Percentiles rank a stretch among this genome's conserved stretches.
Conservation (phyloP, 176 grass and related monocot species). For the Avena sativa region DNA sequence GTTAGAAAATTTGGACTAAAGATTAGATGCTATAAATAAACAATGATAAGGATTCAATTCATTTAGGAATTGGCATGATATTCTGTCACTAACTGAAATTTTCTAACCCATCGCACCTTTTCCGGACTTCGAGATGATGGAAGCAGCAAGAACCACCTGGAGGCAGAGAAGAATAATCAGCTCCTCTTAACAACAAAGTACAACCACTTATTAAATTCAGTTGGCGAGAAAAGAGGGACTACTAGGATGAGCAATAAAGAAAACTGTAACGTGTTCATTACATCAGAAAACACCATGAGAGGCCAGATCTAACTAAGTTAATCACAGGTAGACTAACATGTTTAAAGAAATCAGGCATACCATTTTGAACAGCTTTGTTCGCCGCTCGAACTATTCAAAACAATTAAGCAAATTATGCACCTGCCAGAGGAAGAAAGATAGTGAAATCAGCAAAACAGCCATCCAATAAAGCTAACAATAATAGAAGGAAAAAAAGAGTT, state of each 20-base stretch:
- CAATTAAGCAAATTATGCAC: background rate
- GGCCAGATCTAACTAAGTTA: background rate
- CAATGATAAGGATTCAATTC: background rate
- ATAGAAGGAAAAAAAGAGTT: background rate
- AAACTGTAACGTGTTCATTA: background rate
- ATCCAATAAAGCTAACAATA: background rate
- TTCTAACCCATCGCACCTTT: conserved; percentile 61
- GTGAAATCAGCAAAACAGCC: conserved; percentile 8
- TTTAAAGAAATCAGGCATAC: conserved; percentile 17
- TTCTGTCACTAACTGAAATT: conserved; percentile 17
- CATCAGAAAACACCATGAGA: background rate
- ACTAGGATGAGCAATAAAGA: background rate
- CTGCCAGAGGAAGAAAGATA: conserved; percentile 32
- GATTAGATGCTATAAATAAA: background rate
- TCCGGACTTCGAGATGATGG: conserved; percentile 74
- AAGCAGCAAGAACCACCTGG: conserved; percentile 89
- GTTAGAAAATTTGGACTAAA: conserved; percentile 22
- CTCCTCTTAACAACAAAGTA: background rate
- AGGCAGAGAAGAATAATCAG: conserved; percentile 14
- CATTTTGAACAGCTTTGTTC: conserved; percentile 39
- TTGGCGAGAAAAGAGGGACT: background rate
- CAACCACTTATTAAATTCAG: background rate
- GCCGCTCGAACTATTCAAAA: conserved; percentile 12
- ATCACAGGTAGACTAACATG: background rate
- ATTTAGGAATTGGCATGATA: background rate